Base-by-base conservation (phyloP, 139 green algal species). In the Micractinium sp. region DNA sequence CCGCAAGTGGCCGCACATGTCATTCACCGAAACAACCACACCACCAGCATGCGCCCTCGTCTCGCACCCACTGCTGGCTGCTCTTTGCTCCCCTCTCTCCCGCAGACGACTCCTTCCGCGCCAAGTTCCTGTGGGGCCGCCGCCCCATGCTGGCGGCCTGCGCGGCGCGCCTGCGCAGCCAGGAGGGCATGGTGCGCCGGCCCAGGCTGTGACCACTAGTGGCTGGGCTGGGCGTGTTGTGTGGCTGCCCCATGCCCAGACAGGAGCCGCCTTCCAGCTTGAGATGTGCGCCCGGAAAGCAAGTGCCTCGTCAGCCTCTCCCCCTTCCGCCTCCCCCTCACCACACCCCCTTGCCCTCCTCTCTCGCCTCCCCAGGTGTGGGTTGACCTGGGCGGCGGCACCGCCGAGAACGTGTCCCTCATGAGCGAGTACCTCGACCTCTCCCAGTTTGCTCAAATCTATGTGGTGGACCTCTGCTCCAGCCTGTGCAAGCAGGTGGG, bases 381-480 rank as follows among this genome's bases (percentile, higher is more conserved):
- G 86, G 86, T 90, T 0, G 97, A 99, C 87, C 90, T 99, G 84
- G 97, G 97, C 36, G 97, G 97, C 69, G 97, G 97, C 60, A 99
- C 85, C 31, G 85, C 41, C 19, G 97, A 99, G 92, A 99, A 99
- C 89, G 94, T 99, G 23, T 94, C 96, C 31, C 96, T 99, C 95
- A 99, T 99, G 98, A 80, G 89, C 18, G 86, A 98, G 67, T 99
- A 98, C 93, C 95, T 99, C 66, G 92, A 95, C n/a, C 94, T 99
- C 9, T 85, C 91, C 16, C 88, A 90, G 22, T 99, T 99, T 96
- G 97, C 97, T 88, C 92, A 93, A 41, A 97, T 99, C 92, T 99
- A 99, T 90, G 90, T 99, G 0, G 98, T 99, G 36, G 98, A 99
- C 94, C 95, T 99, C 20, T 99, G 97, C 91, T 89, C 93, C 71